Evolutionary conservation across 208 protist genomes (phyloP).

Genomic region (Trypanosoma vivax): DNA sequence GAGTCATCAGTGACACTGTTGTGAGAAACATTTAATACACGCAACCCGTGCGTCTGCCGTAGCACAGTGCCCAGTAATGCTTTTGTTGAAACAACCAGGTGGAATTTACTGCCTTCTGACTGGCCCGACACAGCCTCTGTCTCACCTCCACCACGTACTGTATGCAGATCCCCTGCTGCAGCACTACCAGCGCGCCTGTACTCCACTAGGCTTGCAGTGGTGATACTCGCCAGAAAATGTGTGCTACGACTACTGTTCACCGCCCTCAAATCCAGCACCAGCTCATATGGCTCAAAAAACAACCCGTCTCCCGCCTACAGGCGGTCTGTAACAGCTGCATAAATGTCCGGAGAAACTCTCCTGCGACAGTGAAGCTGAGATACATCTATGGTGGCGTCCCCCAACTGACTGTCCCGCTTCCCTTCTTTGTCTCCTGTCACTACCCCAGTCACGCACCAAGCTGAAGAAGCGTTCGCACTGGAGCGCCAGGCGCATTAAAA

Average conservation of each 20-base stretch:
- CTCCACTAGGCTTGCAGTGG: constrained; percentile 20
- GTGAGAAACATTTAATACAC: constrained; percentile 4
- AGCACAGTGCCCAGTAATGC: constrained; percentile 36
- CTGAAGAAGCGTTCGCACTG: too few species aligned
- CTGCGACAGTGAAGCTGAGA: constrained; percentile 31
- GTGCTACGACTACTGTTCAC: constrained; percentile 22
- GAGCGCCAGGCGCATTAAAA: neutral
- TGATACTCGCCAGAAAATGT: constrained; percentile 35
- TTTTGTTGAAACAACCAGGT: constrained; percentile 30
- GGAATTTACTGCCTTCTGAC: neutral
- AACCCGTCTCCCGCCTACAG: constrained; percentile 28
- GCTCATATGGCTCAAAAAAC: constrained; percentile 26
- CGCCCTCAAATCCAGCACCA: constrained; percentile 33
- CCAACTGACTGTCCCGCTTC: neutral
- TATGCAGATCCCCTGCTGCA: neutral
- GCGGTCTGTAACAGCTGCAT: constrained; percentile 32
- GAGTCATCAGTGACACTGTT: neutral
- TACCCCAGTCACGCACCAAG: too few species aligned
- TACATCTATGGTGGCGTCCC: constrained; percentile 36
- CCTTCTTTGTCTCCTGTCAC: neutral
- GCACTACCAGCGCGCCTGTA: constrained; percentile 16
- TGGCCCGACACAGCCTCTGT: neutral
- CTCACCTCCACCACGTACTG: neutral
- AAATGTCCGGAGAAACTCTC: constrained; percentile 30
- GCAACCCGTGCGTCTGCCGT: constrained; percentile 19